Conservation (phyloP, 768 basidiomycete genomes). For the Mycena albidolilacea region DNA sequence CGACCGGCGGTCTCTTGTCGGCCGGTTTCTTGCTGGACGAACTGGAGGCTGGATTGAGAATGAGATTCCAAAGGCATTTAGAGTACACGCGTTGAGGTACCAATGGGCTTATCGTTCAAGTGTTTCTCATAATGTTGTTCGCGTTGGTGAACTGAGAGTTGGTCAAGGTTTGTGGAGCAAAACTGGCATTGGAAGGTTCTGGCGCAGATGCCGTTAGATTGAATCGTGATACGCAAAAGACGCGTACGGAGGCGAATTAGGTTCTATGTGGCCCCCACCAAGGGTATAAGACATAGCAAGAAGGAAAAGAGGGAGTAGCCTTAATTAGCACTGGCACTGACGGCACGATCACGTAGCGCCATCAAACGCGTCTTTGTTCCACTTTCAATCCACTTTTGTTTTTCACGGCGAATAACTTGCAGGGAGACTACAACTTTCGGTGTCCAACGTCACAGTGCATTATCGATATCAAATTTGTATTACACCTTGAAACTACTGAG, state of each 20-base stretch:
- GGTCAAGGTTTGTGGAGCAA: slow-evolving; percentile 61
- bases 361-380: slow-evolving; percentile 12
- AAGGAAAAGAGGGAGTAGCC: neutral
- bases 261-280: slow-evolving; percentile 18
- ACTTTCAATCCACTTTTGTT: too few relatives aligned
- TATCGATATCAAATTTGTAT: slow-evolving; percentile 26
- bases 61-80: slow-evolving; percentile 18
- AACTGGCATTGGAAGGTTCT: slow-evolving; percentile 60
- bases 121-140: slow-evolving; percentile 72
- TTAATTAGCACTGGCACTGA: slow-evolving; percentile 1
- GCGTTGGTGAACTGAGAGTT: slow-evolving; percentile 55
- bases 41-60: slow-evolving; percentile 1
- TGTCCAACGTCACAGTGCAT: slow-evolving; percentile 12
- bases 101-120: slow-evolving; percentile 43
- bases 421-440: neutral
- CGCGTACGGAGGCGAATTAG: slow-evolving; percentile 18
- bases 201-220: neutral
- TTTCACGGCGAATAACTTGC: too few relatives aligned
- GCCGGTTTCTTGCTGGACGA: slow-evolving; percentile 39
- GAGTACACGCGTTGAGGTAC: slow-evolving; percentile 19
- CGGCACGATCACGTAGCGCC: neutral
- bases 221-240: neutral
- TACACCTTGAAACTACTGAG: slow-evolving; percentile 41
- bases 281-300: slow-evolving; percentile 35
- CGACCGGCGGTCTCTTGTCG: neutral